These are phyloP conservation scores for Alternaria alternata DNA, from an alignment of 2,329 filamentous ascomycete genomes.

Conservation along the genomic window DNA sequence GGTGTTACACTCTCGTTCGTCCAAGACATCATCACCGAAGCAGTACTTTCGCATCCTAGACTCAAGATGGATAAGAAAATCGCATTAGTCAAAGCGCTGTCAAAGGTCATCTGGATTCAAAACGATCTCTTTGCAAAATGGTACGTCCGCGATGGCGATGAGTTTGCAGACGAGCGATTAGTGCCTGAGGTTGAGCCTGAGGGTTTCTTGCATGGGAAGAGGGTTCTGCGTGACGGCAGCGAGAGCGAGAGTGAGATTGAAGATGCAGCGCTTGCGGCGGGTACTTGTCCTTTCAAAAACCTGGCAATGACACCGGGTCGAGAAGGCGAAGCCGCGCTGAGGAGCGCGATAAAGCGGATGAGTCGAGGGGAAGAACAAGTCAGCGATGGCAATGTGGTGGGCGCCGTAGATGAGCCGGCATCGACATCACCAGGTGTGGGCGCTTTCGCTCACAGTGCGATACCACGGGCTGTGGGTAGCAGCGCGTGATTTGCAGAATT, in stretches of 20 bases:
- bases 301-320: constrained; percentile 22
- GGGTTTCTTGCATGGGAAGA: constrained; percentile 49
- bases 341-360: constrained; percentile 15
- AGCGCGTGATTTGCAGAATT: constrained; percentile 13
- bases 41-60: constrained; percentile 74
- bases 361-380: constrained; percentile 9
- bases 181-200: constrained; percentile 49
- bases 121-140: constrained; percentile 87
- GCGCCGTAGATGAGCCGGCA: constrained; percentile 18
- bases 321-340: constrained; percentile 8
- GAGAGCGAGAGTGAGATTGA: constrained; percentile 44
- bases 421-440: constrained; percentile 19
- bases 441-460: constrained; percentile 12
- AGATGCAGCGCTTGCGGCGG: constrained; percentile 29
- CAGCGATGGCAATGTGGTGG: constrained; percentile 10
- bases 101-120: constrained; percentile 87
- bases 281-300: constrained; percentile 44
- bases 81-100: constrained; percentile 75
- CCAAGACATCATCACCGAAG: constrained; percentile 79
- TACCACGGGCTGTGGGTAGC: constrained; percentile 26
- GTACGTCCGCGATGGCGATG: constrained; percentile 75
- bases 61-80: constrained; percentile 74
- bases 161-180: constrained; percentile 59
- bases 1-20: constrained; percentile 76
- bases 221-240: constrained; percentile 39